Evolutionary conservation across 2,329 filamentous ascomycete species (phyloP).

Genomic region (Ilyonectria destructans): DNA sequence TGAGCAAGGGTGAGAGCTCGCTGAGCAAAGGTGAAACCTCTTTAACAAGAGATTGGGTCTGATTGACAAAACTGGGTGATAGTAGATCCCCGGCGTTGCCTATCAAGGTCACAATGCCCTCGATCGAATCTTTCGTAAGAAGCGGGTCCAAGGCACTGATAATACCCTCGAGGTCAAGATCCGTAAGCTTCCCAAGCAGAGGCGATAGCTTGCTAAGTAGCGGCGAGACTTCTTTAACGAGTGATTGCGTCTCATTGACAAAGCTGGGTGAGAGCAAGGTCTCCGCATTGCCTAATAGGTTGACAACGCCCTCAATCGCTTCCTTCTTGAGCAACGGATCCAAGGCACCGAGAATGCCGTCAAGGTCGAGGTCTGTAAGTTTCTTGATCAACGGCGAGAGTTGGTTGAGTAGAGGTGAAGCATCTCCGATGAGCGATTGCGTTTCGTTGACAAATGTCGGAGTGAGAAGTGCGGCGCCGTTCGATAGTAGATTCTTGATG

Average conservation of each 20-base stretch:
- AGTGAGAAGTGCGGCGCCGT: constrained; percentile 57
- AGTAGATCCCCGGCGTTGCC: constrained; percentile 53
- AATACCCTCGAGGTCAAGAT: constrained; percentile 55
- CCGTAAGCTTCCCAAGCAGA: constrained; percentile 46
- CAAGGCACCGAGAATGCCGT: constrained; percentile 50
- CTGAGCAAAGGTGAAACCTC: constrained; percentile 26
- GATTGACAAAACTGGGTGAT: constrained; percentile 42
- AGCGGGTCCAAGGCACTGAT: constrained; percentile 55
- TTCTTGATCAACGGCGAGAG: constrained; percentile 45
- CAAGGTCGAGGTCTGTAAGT: constrained; percentile 52
- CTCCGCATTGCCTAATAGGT: constrained; percentile 51
- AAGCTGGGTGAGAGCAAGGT: constrained; percentile 44
- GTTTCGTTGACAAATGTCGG: constrained; percentile 54
- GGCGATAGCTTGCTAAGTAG: constrained; percentile 47
- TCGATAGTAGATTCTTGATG: constrained; percentile 55
- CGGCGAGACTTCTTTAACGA: constrained; percentile 54
- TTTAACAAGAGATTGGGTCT: constrained; percentile 38
- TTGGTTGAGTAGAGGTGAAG: constrained; percentile 52
- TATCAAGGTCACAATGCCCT: constrained; percentile 52
- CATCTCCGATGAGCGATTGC: constrained; percentile 53
- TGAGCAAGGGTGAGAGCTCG: constrained; percentile 47
- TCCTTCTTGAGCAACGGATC: constrained; percentile 49
- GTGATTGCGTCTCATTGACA: constrained; percentile 46
- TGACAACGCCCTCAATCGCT: constrained; percentile 48
- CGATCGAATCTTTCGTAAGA: constrained; percentile 52